A percentile compares a stretch with the other conserved stretches of the same genome.
These are phyloP conservation scores for Malus hybrid DNA, from an alignment of 331 rosid species.

Conservation along the genomic window DNA sequence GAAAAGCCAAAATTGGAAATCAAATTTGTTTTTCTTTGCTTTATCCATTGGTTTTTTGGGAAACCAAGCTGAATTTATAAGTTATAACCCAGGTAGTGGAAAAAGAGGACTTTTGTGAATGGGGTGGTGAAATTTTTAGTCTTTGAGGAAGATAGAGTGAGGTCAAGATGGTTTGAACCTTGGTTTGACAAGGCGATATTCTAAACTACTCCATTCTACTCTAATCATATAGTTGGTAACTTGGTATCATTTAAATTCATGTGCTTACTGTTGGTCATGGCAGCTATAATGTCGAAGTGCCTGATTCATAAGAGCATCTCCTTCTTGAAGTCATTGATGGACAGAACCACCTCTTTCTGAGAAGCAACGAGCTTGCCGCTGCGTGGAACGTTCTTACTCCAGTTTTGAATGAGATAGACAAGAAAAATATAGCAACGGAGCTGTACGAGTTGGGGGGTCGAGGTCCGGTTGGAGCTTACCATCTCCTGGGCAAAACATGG, in stretches of 20 bases:
- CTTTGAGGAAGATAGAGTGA: not conserved
- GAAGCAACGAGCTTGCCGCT: conserved; percentile 73
- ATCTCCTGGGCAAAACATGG: conserved; percentile 83
- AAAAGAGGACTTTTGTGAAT: not conserved
- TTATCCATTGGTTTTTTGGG: not conserved
- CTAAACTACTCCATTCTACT: not conserved
- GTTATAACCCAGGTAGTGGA: not conserved
- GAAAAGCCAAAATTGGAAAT: not conserved
- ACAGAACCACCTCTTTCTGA: conserved; percentile 75
- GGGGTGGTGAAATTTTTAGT: not conserved
- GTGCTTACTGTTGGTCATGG: conserved; percentile 13
- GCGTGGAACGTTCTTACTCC: conserved; percentile 79
- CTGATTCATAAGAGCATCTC: conserved; percentile 87
- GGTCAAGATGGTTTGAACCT: not conserved
- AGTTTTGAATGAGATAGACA: conserved; percentile 65
- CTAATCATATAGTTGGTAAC: not conserved
- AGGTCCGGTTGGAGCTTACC: conserved; percentile 79
- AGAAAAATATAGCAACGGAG: conserved; percentile 50
- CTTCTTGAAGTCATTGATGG: conserved; percentile 78
- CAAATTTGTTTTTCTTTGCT: not conserved
- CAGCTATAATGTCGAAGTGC: conserved; percentile 75
- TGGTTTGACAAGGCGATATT: not conserved
- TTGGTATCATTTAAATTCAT: not conserved
- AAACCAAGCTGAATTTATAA: not conserved
- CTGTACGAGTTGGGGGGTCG: conserved; percentile 80